Evolutionary conservation across 176 grass and related monocot genomes (phyloP).

Genomic region (Aegilops bicornis): DNA sequence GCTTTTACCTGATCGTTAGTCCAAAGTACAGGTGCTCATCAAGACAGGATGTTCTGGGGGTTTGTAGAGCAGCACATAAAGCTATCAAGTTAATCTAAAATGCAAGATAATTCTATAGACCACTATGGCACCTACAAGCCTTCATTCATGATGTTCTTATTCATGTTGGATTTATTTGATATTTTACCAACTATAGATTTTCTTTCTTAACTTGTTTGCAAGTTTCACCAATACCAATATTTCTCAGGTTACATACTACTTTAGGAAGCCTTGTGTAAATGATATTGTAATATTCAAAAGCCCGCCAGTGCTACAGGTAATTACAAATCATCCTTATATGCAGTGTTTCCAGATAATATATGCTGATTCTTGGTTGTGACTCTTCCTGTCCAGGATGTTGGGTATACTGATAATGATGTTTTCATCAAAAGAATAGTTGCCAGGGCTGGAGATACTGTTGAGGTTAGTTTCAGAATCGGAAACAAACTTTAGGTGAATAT

Average conservation of each 20-base stretch:
- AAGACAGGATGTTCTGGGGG: not conserved
- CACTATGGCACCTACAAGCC: not conserved
- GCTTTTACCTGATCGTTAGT: not conserved
- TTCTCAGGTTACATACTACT: constrained; percentile 94
- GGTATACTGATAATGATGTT: constrained; percentile 89
- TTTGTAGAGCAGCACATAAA: not conserved
- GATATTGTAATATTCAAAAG: constrained; percentile 98
- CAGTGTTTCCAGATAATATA: constrained; percentile 7
- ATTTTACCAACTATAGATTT: not conserved
- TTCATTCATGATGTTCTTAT: not conserved
- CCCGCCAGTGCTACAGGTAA: constrained; percentile 91
- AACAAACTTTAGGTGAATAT: not conserved
- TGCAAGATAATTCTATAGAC: not conserved
- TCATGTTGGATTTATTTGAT: not conserved
- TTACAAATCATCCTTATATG: not conserved
- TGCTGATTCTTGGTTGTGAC: constrained; percentile 14
- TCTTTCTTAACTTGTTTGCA: not conserved
- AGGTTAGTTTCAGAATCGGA: constrained; percentile 54
- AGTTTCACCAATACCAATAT: constrained; percentile 21
- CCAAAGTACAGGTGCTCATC: not conserved
- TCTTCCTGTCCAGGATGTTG: constrained; percentile 73
- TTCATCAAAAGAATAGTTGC: constrained; percentile 99
- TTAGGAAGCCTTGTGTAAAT: constrained; percentile 93
- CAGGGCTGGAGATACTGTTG: constrained; percentile 85
- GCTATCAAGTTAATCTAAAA: not conserved